Conservation (phyloP, 2,329 filamentous ascomycete genomes). For the Fusarium acutatum region DNA sequence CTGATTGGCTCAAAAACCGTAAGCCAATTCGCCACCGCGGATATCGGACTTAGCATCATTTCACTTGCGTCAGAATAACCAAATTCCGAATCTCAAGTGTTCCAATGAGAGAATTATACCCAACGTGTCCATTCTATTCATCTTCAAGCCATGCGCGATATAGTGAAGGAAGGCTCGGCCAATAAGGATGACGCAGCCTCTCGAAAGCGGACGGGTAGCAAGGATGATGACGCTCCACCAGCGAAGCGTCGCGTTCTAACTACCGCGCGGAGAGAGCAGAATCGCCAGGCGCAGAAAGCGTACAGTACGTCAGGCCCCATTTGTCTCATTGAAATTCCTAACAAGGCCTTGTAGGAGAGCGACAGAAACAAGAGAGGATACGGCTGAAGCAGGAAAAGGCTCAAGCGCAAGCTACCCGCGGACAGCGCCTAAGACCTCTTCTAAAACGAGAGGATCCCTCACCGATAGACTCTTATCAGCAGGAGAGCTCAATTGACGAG, state of each 20-base stretch:
- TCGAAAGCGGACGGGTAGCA: neutral
- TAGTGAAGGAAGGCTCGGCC: fast-evolving
- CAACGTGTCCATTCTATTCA: fast-evolving
- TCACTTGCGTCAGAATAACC: neutral
- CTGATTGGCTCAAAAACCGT: constrained; percentile 31
- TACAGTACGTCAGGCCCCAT: constrained; percentile 25
- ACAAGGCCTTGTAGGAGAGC: neutral
- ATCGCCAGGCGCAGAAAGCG: constrained; percentile 36
- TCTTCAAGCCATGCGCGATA: neutral
- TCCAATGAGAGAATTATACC: neutral
- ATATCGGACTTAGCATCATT: neutral
- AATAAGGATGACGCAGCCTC: fast-evolving
- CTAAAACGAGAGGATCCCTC: neutral
- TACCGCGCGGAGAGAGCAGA: constrained; percentile 37
- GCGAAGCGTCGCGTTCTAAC: constrained; percentile 29
- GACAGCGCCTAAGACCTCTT: neutral
- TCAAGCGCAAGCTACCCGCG: neutral
- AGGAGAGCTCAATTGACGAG: fast-evolving
- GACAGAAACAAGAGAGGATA: constrained; percentile 20
- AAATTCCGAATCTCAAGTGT: neutral
- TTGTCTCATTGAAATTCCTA: neutral
- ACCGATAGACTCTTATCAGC: fast-evolving
- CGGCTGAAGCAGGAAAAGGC: neutral
- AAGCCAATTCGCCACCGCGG: constrained; percentile 24
- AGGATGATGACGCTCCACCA: neutral